phyloP scores from a whole-genome alignment of 140 eudicot genomes.

The Ambrosia hybrid region DNA sequence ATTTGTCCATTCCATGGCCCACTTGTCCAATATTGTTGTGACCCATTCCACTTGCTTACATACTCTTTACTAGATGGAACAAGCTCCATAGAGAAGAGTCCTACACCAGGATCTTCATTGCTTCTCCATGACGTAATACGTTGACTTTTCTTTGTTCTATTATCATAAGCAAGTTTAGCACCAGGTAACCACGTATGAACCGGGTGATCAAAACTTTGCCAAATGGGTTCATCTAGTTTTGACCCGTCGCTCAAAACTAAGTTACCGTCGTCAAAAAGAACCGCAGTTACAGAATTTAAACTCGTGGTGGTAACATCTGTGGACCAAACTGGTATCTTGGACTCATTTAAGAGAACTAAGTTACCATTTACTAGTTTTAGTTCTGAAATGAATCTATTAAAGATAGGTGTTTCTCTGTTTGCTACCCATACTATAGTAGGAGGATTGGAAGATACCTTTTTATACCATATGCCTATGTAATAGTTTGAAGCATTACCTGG shows the following conservation, averaged over 20 bases:
- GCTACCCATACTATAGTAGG: conserved; percentile 70
- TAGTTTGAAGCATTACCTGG: conserved; percentile 53
- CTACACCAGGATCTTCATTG: conserved; percentile 59
- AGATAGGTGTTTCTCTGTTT: conserved; percentile 58
- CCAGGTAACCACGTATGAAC: conserved; percentile 70
- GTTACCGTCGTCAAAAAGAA: conserved; percentile 64
- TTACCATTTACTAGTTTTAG: conserved; percentile 49
- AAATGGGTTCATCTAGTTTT: conserved; percentile 33
- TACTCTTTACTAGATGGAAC: conserved; percentile 47
- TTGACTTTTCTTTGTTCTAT: conserved; percentile 34
- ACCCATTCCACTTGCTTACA: conserved; percentile 55
- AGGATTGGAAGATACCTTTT: conserved; percentile 20
- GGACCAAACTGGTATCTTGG: conserved; percentile 47
- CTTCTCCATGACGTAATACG: conserved; percentile 73
- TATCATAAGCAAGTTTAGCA: conserved; percentile 50
- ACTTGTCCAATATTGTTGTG: conserved; percentile 56
- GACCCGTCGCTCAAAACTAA: conserved; percentile 44
- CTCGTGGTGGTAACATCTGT: conserved; percentile 38
- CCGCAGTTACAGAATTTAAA: conserved; percentile 31
- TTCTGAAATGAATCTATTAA: conserved; percentile 36
- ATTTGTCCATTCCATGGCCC: conserved; percentile 61
- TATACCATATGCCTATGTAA: conserved; percentile 69
- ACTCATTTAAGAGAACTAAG: conserved; percentile 49
- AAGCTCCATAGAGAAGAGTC: conserved; percentile 52
- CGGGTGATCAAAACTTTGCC: conserved; percentile 76